A percentile compares a stretch with the other conserved stretches of the same genome.
Evolutionary conservation across 2,329 filamentous ascomycete genomes (phyloP).

Genomic region (Aspergillus hortae): DNA sequence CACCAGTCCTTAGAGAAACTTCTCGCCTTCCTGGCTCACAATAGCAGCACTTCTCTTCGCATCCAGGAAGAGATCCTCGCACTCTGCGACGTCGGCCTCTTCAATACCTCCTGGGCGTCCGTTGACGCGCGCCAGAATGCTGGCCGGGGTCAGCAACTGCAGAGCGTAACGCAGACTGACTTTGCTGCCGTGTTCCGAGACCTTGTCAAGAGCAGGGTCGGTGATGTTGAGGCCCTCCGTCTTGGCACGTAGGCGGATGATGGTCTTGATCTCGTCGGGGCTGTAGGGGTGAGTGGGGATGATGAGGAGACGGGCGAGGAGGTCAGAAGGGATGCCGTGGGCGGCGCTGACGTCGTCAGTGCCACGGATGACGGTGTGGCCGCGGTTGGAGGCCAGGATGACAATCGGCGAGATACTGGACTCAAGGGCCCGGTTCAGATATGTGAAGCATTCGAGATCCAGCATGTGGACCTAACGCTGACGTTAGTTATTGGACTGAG

Average conservation of each 20-base stretch:
- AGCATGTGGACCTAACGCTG: conserved; percentile 86
- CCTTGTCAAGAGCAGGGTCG: conserved; percentile 79
- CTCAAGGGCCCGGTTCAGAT: conserved; percentile 96
- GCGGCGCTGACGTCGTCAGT: conserved; percentile 75
- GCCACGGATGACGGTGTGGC: conserved; percentile 87
- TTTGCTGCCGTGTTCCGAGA: conserved; percentile 79
- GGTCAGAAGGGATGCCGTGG: conserved; percentile 91
- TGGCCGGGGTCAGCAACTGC: conserved; percentile 84
- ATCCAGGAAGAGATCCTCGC: conserved; percentile 80
- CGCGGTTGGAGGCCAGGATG: conserved; percentile 94
- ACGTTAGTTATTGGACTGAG: conserved; percentile 9
- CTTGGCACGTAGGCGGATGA: conserved; percentile 78
- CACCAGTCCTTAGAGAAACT: conserved; percentile 52
- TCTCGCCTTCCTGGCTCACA: conserved; percentile 61
- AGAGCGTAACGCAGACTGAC: conserved; percentile 91
- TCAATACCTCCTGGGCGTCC: conserved; percentile 70
- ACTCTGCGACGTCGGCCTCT: conserved; percentile 72
- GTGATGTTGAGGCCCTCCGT: conserved; percentile 77
- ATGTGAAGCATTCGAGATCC: conserved; percentile 98
- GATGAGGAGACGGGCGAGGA: conserved; percentile 90
- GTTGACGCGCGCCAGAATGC: conserved; percentile 84
- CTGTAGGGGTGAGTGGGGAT: conserved; percentile 90
- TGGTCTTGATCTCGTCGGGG: conserved; percentile 84
- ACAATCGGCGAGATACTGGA: conserved; percentile 93
- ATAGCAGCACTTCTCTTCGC: conserved; percentile 72